A percentile compares a stretch with the other conserved stretches of the same genome.
These are phyloP conservation scores for Paecilomyces sp. DNA, from an alignment of 2,329 filamentous ascomycete genomes.

Conservation along the genomic window DNA sequence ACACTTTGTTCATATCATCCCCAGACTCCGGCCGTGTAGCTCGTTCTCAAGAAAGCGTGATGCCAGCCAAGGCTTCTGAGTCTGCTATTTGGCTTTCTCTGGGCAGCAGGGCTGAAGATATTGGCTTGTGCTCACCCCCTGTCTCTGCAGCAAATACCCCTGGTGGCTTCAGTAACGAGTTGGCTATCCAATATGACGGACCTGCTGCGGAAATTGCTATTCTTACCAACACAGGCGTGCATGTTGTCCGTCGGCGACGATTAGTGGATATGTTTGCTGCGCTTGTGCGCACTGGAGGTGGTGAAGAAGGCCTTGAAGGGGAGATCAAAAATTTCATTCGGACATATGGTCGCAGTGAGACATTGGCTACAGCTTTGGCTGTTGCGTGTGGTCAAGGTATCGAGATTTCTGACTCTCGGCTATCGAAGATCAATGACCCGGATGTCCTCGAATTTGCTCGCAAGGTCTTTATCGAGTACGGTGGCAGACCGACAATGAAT, in stretches of 20 bases:
- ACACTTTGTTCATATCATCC: constrained; percentile 73
- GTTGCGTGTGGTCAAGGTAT: constrained; percentile 92
- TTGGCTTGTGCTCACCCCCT: constrained; percentile 67
- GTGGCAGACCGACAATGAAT: constrained; percentile 76
- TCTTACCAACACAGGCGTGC: constrained; percentile 83
- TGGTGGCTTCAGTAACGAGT: constrained; percentile 83
- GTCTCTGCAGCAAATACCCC: constrained; percentile 64
- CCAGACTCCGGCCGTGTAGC: constrained; percentile 81
- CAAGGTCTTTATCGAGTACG: constrained; percentile 84
- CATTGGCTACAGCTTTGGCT: constrained; percentile 80
- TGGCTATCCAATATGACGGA: constrained; percentile 91
- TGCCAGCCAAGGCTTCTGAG: constrained; percentile 62
- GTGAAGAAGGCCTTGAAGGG: constrained; percentile 66
- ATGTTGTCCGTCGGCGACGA: constrained; percentile 73
- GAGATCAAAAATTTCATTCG: constrained; percentile 79
- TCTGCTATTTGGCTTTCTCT: constrained; percentile 73
- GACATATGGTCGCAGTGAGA: constrained; percentile 81
- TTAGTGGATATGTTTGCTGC: constrained; percentile 89
- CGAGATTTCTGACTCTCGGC: constrained; percentile 64
- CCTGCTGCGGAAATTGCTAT: constrained; percentile 77
- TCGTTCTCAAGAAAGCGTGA: constrained; percentile 47
- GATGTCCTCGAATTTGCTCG: constrained; percentile 79
- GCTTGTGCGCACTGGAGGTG: constrained; percentile 64
- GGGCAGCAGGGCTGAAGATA: constrained; percentile 65
- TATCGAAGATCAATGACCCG: constrained; percentile 68